Evolutionary conservation across 306 rosid species (phyloP), one percentile per base, ranked within the genome.

Genomic region (Casuarina equisetifolia): DNA sequence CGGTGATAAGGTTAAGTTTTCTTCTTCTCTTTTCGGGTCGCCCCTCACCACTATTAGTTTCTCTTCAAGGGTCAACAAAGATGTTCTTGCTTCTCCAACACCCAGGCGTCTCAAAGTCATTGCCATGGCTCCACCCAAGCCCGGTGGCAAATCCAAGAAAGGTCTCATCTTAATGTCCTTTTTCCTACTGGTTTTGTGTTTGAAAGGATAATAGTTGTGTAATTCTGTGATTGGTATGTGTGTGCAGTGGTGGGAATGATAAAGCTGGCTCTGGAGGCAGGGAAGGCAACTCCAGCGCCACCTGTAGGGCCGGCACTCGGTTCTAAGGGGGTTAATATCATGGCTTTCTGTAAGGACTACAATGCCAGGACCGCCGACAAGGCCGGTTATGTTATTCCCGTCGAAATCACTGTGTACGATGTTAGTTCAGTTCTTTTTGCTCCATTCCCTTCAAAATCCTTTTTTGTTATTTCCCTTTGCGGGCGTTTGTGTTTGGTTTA

Each of bases 211-310:
- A 25, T 20, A 25, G 20, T 55, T 44, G 44, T 39, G 36, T 73
- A 79, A 67, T 69, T 55, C 59, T 20, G 61, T 43, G 64, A 5
- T 66, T 49, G 46, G 12, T 25, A 42, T 57, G 49, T 45, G 49
- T 63, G 42, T 76, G 67, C 85, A 95, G 99, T 92, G 77, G 85
- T 95, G 77, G 99, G 99, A 59, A 11, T 92, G 67, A 95, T 95
- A 62, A 95, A 95, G 85, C 86, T 95, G 53, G 99, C 99, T 15
- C 93, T 95, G 57, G 98, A 95, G 90, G 99, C 99, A 40, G 99
- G 99, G 2, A 95, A 95, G 85, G 99, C 99, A n/a, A 92, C 99
- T 6, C 99, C 99, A 20, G 97, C 99, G 35, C 99, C 99, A 54
- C 99, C 99, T 1, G 99, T 95, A 19, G 99, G 99, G 15, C 99